These are phyloP conservation scores for Solanum dulcamara DNA, from an alignment of 257 asterid species.

Conservation along the genomic window DNA sequence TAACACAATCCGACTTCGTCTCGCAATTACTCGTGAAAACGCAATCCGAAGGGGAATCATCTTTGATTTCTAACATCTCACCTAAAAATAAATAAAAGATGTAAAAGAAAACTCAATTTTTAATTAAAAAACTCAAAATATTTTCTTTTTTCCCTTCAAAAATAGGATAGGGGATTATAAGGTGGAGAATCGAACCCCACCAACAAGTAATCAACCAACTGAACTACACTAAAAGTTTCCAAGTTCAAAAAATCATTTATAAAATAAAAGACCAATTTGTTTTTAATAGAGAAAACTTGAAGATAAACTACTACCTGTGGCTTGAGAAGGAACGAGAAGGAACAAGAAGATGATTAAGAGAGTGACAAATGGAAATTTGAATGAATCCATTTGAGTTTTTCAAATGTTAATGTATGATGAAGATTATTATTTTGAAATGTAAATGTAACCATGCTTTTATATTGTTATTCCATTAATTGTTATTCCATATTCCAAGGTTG, in stretches of 20 bases:
- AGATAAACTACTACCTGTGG: background rate
- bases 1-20: background rate
- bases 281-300: background rate
- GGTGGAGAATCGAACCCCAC: too few relatives aligned
- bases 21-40: background rate
- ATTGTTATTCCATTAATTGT: background rate
- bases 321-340: background rate
- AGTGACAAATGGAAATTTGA: background rate
- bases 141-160: too few relatives aligned
- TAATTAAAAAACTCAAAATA: background rate
- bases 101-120: background rate
- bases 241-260: background rate
- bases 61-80: background rate
- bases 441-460: background rate
- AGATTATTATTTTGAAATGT: background rate
- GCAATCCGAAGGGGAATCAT: background rate
- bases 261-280: background rate
- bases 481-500: background rate
- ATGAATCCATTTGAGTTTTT: background rate
- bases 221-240: accelerated
- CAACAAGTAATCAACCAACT: background rate
- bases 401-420: background rate
- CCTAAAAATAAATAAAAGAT: background rate
- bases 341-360: background rate
- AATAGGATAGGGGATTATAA: background rate